Percentiles rank a stretch among this genome's conserved stretches.
These are phyloP conservation scores for Bolboschoenoplectus hybrid DNA, from an alignment of 202 grass and related monocot species.

Conservation along the genomic window DNA sequence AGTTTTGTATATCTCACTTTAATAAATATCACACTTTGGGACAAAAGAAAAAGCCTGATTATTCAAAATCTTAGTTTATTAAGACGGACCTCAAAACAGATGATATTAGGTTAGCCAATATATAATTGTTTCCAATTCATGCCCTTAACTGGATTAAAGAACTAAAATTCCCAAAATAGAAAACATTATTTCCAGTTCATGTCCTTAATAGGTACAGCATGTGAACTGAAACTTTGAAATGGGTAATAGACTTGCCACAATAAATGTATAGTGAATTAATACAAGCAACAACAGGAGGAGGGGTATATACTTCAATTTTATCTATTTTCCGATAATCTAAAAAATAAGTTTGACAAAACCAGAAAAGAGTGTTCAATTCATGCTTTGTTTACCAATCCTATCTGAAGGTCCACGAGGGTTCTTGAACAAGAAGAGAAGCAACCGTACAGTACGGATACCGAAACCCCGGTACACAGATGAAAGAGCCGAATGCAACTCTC, in stretches of 20 bases:
- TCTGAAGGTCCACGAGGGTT: conserved; percentile 46
- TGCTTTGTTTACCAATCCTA: conserved; percentile 56
- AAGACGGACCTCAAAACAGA: not conserved
- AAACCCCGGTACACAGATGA: conserved; percentile 63
- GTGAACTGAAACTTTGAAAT: not conserved
- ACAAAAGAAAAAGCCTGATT: not conserved
- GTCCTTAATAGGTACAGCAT: too few species aligned
- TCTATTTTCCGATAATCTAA: not conserved
- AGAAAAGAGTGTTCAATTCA: not conserved
- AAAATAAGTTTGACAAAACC: not conserved
- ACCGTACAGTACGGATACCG: conserved; percentile 74
- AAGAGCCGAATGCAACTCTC: conserved; percentile 75
- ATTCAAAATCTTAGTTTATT: not conserved
- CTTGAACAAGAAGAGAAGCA: conserved; percentile 79
- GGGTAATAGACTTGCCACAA: not conserved
- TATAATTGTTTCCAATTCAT: not conserved
- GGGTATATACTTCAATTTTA: not conserved
- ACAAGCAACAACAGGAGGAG: not conserved
- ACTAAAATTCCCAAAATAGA: not conserved
- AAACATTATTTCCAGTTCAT: not conserved
- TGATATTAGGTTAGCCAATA: not conserved
- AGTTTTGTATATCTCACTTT: too few species aligned
- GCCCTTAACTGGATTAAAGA: not conserved
- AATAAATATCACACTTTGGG: not conserved
- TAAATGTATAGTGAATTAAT: not conserved